Base-by-base conservation (phyloP, 768 basidiomycete genomes). In the Boletus sensibilis region DNA sequence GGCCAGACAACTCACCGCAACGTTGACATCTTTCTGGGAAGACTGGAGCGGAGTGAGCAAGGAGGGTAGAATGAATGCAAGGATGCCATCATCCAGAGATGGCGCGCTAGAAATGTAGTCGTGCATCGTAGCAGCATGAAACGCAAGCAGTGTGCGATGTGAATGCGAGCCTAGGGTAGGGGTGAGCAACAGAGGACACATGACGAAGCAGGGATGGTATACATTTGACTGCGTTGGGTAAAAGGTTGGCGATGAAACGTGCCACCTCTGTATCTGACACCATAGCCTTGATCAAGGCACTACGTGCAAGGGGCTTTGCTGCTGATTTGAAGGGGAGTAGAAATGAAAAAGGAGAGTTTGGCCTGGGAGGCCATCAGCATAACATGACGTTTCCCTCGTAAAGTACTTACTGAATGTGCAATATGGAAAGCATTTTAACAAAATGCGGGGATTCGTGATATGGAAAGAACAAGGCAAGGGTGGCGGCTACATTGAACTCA, bases 381-480 rank as follows among this genome's bases (percentile, higher is more conserved):
- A 38, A 31, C 11, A 29, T 3, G 16, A 12, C n/a, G 8, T 13
- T 14, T 34, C 7, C 3, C 3, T 8, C 3, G 14, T 53, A 14
- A 27, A 39, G 11, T 3, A 75, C 84, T 25, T 61, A 91, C 90
- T 80, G 78, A 54, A 93, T 81, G 63, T 87, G 82, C 51, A 98
- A 75, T 63, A 99, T 93, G 2, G 90, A 84, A 25, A 97, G 78
- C 80, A 98, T 92, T 64, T 97, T 96, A 10, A 88, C 82, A 71
- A 98, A 98, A 69, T 98, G 94, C 0, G 91, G 86, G 5, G 95
- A 90, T 62, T 95, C 92, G 65, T 98, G 94, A 68, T 96, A 98
- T 0, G 97, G 97, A 31, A 98, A 75, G 73, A 98, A 98, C 23
- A 94, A 76, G 9, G 86, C 74, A 7, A 98, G 78, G 27, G 94